A percentile compares a stretch with the other conserved stretches of the same genome.
phyloP scores from a whole-genome alignment of 805 yeast species.

The Metschnikowia santaceciliae region DNA sequence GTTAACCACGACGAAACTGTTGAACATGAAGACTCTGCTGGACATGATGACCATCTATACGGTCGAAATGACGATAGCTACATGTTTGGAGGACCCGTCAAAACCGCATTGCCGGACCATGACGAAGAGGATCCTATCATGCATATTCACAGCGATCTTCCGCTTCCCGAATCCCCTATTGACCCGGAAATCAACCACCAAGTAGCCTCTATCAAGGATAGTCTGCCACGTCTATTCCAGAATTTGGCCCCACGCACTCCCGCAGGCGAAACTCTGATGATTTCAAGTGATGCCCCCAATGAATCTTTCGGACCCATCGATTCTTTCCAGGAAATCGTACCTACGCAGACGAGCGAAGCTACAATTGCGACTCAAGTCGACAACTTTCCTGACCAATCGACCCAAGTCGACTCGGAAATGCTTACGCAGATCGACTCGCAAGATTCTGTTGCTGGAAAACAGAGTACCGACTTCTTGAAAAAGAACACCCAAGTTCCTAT shows the following conservation, averaged over 20 bases:
- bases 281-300: background rate
- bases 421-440: constrained; percentile 5
- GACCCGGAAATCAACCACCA: background rate
- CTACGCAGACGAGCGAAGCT: constrained; percentile 13
- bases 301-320: background rate
- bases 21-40: background rate
- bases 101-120: constrained; percentile 1
- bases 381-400: background rate
- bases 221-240: constrained; percentile 20
- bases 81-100: constrained; percentile 16
- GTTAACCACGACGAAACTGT: background rate
- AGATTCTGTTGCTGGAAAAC: background rate
- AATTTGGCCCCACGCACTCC: constrained; percentile 26
- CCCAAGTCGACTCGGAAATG: constrained; percentile 6
- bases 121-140: constrained; percentile 14
- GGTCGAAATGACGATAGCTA: constrained; percentile 16
- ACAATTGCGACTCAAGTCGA: constrained; percentile 19
- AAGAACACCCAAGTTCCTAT: constrained; percentile 1
- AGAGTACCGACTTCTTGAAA: background rate
- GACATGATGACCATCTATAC: constrained; percentile 15
- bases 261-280: background rate
- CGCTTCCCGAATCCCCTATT: constrained; percentile 11
- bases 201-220: constrained; percentile 1
- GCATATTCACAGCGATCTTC: constrained; percentile 15
- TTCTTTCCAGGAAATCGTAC: constrained; percentile 21